phyloP scores from a whole-genome alignment of 2,329 filamentous ascomycete genomes.

The Fusarium annulatum region DNA sequence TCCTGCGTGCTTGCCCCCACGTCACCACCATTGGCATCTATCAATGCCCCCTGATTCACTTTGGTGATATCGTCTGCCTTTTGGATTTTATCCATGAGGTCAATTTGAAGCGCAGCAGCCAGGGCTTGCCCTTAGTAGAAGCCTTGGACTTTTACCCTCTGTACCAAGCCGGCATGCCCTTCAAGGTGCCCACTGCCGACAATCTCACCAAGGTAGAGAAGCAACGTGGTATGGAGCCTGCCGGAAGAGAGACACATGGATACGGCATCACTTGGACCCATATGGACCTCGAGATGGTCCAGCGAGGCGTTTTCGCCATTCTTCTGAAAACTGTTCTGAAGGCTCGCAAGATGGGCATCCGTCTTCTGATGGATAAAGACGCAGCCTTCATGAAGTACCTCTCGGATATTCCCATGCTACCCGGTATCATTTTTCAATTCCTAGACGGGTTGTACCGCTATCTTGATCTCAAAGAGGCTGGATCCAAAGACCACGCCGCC shows the following conservation, averaged over 20 bases:
- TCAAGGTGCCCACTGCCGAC: not conserved
- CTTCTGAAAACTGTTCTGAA: slow-evolving; percentile 52
- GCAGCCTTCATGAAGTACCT: slow-evolving; percentile 48
- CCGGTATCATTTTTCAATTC: slow-evolving; percentile 46
- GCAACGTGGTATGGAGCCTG: not conserved
- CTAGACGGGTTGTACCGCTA: slow-evolving; percentile 50
- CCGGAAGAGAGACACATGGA: not conserved
- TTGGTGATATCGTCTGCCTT: slow-evolving; percentile 50
- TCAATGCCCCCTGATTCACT: slow-evolving; percentile 51
- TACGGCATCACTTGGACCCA: slow-evolving; percentile 49
- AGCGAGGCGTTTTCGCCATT: slow-evolving; percentile 50
- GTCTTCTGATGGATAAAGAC: slow-evolving; percentile 46
- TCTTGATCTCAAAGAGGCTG: slow-evolving; percentile 30
- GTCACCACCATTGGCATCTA: slow-evolving; percentile 52
- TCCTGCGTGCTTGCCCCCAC: slow-evolving; percentile 48
- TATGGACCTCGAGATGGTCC: slow-evolving; percentile 40
- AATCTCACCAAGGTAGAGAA: not conserved
- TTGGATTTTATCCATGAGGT: slow-evolving; percentile 53
- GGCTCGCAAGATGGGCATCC: slow-evolving; percentile 44
- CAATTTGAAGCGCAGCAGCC: slow-evolving; percentile 41
- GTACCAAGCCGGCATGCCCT: slow-evolving; percentile 47
- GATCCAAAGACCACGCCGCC: not conserved
- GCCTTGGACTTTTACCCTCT: slow-evolving; percentile 51
- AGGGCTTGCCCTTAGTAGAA: slow-evolving; percentile 28
- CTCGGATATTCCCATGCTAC: slow-evolving; percentile 44